Evolutionary conservation across 345 rosid species (phyloP).

Genomic region (Erysimum cheiranthoides): DNA sequence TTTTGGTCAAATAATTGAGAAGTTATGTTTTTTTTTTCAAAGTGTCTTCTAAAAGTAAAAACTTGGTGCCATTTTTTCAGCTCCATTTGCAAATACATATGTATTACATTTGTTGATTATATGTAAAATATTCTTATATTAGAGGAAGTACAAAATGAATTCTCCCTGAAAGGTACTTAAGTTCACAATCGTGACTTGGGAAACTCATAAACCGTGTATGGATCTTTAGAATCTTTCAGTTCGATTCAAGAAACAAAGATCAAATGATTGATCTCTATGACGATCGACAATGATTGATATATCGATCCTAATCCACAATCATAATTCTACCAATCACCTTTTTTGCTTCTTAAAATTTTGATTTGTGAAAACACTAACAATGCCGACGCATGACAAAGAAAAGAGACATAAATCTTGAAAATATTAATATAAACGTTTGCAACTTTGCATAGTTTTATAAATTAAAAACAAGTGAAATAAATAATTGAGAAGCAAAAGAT

Average conservation of each 20-base stretch:
- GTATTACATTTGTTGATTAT: neutral
- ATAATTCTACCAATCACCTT: neutral
- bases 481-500: conserved; percentile 43
- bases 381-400: neutral
- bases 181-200: neutral
- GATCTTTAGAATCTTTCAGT: neutral
- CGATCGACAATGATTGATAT: neutral
- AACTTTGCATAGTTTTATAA: neutral
- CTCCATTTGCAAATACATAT: neutral
- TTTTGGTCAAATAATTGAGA: neutral
- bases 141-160: neutral
- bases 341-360: neutral
- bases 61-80: neutral
- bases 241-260: neutral
- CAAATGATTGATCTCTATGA: neutral
- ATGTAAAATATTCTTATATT: neutral
- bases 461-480: conserved; percentile 21
- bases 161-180: neutral
- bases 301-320: neutral
- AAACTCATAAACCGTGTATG: neutral
- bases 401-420: neutral
- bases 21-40: neutral
- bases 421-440: neutral
- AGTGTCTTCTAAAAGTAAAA: neutral
- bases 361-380: neutral